Conservation (phyloP, 257 asterid genomes). For the Echium plantagineum region DNA sequence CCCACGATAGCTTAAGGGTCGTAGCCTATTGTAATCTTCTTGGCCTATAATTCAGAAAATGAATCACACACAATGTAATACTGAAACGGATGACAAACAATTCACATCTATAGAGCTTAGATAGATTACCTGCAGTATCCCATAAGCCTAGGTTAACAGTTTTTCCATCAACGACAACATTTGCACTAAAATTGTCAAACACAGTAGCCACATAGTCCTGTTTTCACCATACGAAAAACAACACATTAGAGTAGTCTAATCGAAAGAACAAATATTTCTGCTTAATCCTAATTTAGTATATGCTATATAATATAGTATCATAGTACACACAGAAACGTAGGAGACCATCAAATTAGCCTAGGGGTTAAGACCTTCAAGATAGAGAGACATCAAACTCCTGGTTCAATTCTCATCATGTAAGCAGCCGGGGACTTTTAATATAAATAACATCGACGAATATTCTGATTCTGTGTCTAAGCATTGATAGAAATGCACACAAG, state of each 20-base stretch:
- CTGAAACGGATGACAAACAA: neutral
- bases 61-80: constrained; percentile 1
- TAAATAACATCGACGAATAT: too few species aligned
- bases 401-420: too few species aligned
- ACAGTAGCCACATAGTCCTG: constrained; percentile 31
- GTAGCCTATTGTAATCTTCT: constrained; percentile 25
- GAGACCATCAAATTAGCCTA: too few species aligned
- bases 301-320: too few species aligned
- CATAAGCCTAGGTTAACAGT: constrained; percentile 27
- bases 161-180: constrained; percentile 25
- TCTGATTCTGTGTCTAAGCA: too few species aligned
- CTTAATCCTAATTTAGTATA: neutral
- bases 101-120: neutral
- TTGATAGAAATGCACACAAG: too few species aligned
- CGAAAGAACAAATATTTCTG: neutral
- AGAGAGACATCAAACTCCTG: too few species aligned
- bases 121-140: constrained; percentile 32
- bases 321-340: too few species aligned
- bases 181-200: constrained; percentile 29
- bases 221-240: neutral
- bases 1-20: constrained; percentile 30
- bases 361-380: too few species aligned
- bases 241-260: neutral
- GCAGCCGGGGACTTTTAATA: too few species aligned
- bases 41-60: constrained; percentile 16